Base-by-base conservation (phyloP, 228 moss, liverwort and hornwort species). In the Sphagnum fallax region DNA sequence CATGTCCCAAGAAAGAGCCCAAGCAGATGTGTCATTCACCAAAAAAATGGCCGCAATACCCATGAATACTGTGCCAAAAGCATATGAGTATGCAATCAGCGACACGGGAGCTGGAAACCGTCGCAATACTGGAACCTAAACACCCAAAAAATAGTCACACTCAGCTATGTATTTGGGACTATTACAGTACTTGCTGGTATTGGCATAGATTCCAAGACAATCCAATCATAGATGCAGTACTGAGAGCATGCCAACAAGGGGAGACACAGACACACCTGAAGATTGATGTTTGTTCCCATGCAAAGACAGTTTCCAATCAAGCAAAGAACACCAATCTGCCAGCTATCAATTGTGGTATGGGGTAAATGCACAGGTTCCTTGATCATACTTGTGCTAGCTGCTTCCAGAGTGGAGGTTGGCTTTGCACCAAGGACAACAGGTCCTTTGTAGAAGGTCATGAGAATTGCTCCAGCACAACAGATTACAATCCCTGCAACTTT, bases 271-370 rank as follows among this genome's bases (percentile, higher is more conserved):
- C 0, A 52, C 66, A 91, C 91, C 85, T 89, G 96, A 5, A 96
- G 72, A 71, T 89, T 88, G 77, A 96, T 89, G 79, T 80, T 92
- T 51, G 63, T 8, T 7, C 92, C 91, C 75, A 91, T 76, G 76
- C 92, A 96, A 10, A 96, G 59, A 72, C 80, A 78, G 48, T 74
- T 88, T 61, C 88, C 89, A 16, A 91, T 61, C 62, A 96, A 80
- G 71, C 91, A 92, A 14, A 82, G 47, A 51, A 75, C 79, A 70
- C 96, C 96, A 65, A 91, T 70, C 14, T 77, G 75, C 85, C 87
- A 86, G 55, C 60, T 65, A 51, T 51, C 72, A 50, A 90, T 52
- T 49, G 63, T 68, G 65, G 72, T 72, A 14, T 61, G 65, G 32
- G 13, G 7, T 53, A 78, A 70, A 11, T 62, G 47, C 50, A 49